phyloP scores from a whole-genome alignment of 495 filamentous ascomycete species.

The Lentithecium fluviatile region DNA sequence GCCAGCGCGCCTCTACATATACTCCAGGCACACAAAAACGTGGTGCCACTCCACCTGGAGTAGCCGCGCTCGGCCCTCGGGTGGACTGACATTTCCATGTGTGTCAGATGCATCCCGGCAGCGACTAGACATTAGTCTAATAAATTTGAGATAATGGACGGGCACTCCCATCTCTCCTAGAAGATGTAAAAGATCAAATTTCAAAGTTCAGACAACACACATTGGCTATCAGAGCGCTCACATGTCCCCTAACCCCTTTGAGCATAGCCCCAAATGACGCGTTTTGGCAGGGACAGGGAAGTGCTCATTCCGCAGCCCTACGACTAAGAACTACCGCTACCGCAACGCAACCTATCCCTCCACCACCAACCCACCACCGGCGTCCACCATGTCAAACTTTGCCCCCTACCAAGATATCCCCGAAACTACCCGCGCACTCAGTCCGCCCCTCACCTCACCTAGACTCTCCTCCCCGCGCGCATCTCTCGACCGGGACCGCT shows the following conservation, averaged over 20 bases:
- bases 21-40: too few species aligned
- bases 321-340: conserved; percentile 3
- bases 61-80: too few species aligned
- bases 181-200: too few species aligned
- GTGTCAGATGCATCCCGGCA: too few species aligned
- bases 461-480: conserved; percentile 49
- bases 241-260: neutral
- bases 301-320: conserved; percentile 17
- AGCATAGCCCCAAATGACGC: too few species aligned
- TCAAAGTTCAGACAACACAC: too few species aligned
- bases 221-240: neutral
- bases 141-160: too few species aligned
- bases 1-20: too few species aligned
- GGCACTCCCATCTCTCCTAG: neutral
- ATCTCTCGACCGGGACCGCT: conserved; percentile 39
- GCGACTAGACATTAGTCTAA: too few species aligned
- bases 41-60: too few species aligned
- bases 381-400: conserved; percentile 55
- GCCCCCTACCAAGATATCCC: conserved; percentile 92
- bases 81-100: too few species aligned
- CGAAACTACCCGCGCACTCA: conserved; percentile 70
- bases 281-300: too few species aligned
- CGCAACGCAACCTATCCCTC: neutral
- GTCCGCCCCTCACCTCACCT: conserved; percentile 59
- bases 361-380: neutral